Conservation (phyloP, 495 filamentous ascomycete genomes). For the Parathielavia appendiculata region DNA sequence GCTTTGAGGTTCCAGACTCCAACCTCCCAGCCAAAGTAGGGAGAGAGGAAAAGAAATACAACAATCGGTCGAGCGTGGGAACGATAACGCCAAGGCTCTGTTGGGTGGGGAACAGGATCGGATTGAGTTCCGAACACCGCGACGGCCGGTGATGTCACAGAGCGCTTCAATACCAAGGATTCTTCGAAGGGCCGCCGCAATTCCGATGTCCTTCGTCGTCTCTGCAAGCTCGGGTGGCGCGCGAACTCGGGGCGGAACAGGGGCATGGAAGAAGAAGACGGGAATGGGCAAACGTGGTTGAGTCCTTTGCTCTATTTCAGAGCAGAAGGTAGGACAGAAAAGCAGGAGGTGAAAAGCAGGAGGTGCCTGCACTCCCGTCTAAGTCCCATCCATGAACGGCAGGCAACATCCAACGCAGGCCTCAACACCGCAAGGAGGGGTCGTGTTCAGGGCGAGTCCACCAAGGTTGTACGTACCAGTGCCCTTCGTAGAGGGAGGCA, state of each 20-base stretch:
- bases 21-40: neutral
- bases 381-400: neutral
- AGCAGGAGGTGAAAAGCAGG: neutral
- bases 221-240: neutral
- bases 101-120: neutral
- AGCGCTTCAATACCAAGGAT: neutral
- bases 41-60: neutral
- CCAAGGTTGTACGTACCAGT: slow-evolving; percentile 31
- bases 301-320: neutral
- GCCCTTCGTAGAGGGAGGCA: slow-evolving; percentile 72
- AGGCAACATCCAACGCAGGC: neutral
- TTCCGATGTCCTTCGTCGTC: neutral
- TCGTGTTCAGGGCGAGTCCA: too few relatives aligned
- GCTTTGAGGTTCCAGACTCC: neutral
- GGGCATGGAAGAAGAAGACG: neutral
- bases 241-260: neutral
- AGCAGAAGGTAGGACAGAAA: neutral
- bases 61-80: neutral
- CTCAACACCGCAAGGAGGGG: slow-evolving; percentile 1
- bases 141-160: slow-evolving; percentile 12
- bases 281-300: too few relatives aligned
- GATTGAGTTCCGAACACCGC: neutral
- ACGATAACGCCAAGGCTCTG: slow-evolving; percentile 3
- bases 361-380: neutral
- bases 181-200: neutral